phyloP scores from a whole-genome alignment of 148 eudicot genomes.

The Camellia lanceoleosa region DNA sequence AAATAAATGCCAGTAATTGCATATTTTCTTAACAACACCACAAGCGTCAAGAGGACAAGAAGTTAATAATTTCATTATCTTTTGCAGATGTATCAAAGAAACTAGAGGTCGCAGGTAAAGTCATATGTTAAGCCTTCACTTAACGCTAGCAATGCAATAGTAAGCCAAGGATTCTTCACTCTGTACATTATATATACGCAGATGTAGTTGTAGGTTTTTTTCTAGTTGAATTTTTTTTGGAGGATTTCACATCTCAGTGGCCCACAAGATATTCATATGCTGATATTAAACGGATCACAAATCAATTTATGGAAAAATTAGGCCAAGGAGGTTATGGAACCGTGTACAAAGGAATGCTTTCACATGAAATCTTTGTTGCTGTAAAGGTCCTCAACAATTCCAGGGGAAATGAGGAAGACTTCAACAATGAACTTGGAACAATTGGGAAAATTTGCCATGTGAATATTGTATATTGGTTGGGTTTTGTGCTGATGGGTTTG shows the following conservation, averaged over 20 bases:
- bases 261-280: conserved; percentile 9
- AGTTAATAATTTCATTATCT: neutral
- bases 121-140: neutral
- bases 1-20: too few species aligned
- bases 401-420: neutral
- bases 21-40: too few species aligned
- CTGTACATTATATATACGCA: neutral
- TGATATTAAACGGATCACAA: conserved; percentile 3
- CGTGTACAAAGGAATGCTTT: conserved; percentile 1
- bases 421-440: conserved; percentile 15
- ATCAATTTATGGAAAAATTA: neutral
- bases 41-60: too few species aligned
- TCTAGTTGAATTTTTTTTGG: neutral
- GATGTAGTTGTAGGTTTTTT: neutral
- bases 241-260: conserved; percentile 4
- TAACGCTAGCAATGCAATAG: neutral
- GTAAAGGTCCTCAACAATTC: conserved; percentile 10
- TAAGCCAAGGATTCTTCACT: neutral
- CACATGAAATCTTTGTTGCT: neutral
- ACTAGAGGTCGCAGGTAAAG: conserved; percentile 1
- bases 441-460: conserved; percentile 13
- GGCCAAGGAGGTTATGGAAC: conserved; percentile 10
- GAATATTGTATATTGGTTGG: conserved; percentile 10
- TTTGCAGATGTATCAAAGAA: conserved; percentile 13
- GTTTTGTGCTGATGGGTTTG: neutral